These are phyloP conservation scores for Leucogyrophana mollusca DNA, from an alignment of 768 basidiomycete species.

Conservation along the genomic window DNA sequence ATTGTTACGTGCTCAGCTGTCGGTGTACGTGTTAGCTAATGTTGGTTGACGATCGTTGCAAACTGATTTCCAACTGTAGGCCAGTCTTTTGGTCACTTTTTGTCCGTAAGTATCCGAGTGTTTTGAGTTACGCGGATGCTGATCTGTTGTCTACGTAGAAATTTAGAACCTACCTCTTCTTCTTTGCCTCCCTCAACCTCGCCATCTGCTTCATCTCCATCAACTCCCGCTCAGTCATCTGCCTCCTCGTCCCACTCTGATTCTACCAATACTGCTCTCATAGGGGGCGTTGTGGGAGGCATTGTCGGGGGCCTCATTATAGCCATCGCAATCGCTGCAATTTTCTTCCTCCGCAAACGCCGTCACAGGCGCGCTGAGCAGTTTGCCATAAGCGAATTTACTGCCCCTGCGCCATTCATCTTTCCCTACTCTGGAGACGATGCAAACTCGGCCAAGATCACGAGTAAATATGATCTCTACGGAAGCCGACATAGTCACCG, in stretches of 20 bases:
- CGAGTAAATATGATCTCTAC: background rate
- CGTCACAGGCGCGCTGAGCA: background rate
- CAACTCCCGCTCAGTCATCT: too few relatives aligned
- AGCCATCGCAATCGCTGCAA: background rate
- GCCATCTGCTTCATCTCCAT: background rate
- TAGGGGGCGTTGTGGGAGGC: conserved; percentile 3
- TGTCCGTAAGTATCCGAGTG: conserved; percentile 2
- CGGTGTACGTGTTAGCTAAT: background rate
- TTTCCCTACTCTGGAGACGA: background rate
- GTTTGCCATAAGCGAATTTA: background rate
- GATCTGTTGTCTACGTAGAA: background rate
- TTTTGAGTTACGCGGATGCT: background rate
- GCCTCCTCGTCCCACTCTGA: background rate
- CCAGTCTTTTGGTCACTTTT: conserved; percentile 2
- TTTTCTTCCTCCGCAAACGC: background rate
- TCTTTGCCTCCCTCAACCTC: background rate
- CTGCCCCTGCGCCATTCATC: conserved; percentile 1
- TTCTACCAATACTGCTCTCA: background rate
- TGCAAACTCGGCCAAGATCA: background rate
- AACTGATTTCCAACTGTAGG: background rate
- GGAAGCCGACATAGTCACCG: background rate
- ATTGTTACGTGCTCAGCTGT: conserved; percentile 2
- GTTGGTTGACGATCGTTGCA: background rate
- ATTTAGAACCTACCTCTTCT: background rate
- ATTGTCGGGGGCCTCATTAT: background rate